These are phyloP conservation scores for Kuraishia ogatae DNA, from an alignment of 805 yeast species.

Conservation along the genomic window DNA sequence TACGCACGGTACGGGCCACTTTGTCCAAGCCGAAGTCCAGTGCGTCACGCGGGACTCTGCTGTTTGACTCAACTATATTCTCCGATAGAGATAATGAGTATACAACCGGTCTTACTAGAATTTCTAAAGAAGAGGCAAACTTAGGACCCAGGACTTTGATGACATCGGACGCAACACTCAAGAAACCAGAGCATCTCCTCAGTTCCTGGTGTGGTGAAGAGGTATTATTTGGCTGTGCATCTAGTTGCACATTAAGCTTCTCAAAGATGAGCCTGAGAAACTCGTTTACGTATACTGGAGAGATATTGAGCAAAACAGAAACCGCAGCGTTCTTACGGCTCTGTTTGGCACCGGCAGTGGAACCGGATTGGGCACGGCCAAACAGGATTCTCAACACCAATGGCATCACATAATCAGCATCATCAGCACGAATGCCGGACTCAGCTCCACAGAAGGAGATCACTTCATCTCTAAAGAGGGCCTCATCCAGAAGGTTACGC, in stretches of 20 bases:
- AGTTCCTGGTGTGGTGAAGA: constrained; percentile 18
- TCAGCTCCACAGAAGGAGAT: constrained; percentile 51
- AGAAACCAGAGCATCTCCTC: constrained; percentile 54
- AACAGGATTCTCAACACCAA: constrained; percentile 68
- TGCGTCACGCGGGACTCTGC: constrained; percentile 13
- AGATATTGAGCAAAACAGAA: constrained; percentile 49
- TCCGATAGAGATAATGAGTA: constrained; percentile 50
- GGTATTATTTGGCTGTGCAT: constrained; percentile 17
- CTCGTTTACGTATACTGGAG: constrained; percentile 38
- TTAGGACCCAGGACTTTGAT: constrained; percentile 51
- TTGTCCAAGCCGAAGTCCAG: constrained; percentile 23
- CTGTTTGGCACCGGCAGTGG: constrained; percentile 59
- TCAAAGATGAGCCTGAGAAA: constrained; percentile 59
- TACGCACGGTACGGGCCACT: constrained; percentile 52
- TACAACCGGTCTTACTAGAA: constrained; percentile 48
- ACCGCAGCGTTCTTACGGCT: constrained; percentile 68
- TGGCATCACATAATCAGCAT: constrained; percentile 56
- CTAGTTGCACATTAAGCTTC: constrained; percentile 30
- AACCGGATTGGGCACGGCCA: constrained; percentile 74
- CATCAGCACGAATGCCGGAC: constrained; percentile 48
- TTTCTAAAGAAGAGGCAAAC: constrained; percentile 36
- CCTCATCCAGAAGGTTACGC: constrained; percentile 69
- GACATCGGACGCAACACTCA: constrained; percentile 49
- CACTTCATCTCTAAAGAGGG: constrained; percentile 79
- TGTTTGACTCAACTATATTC: constrained; percentile 21